Conservation (phyloP, 129 eudicot genomes). For the Chrysanthemum makinoi region DNA sequence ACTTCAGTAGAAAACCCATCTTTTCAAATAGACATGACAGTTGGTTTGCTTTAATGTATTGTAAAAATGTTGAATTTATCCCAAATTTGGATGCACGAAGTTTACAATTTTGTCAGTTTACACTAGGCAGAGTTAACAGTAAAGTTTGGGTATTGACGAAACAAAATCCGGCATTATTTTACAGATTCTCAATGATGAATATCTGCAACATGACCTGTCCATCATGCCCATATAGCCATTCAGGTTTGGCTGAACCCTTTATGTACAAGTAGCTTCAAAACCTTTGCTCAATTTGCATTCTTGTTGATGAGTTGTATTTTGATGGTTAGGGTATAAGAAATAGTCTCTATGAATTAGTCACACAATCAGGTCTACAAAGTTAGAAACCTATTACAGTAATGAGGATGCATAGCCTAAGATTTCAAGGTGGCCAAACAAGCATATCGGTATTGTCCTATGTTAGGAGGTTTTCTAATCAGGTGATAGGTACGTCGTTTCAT, state of each 20-base stretch:
- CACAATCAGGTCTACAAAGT: background rate
- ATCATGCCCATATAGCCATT: background rate
- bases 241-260: no score
- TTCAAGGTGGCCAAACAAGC: background rate
- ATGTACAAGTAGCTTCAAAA: no score
- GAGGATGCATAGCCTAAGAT: background rate
- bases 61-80: background rate
- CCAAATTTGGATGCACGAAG: background rate
- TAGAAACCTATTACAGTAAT: background rate
- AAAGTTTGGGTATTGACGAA: conserved; percentile 10
- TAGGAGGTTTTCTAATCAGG: conserved; percentile 3
- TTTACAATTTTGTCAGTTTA: background rate
- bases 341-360: background rate
- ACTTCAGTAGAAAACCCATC: background rate
- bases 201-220: background rate
- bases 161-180: background rate
- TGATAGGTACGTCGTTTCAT: background rate
- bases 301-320: background rate
- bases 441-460: background rate
- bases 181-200: background rate
- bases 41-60: background rate
- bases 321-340: background rate
- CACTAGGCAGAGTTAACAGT: background rate
- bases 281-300: no score
- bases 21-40: background rate